phyloP scores from a whole-genome alignment of 1,139 yeast genomes.

The Taphrina wiesneri region DNA sequence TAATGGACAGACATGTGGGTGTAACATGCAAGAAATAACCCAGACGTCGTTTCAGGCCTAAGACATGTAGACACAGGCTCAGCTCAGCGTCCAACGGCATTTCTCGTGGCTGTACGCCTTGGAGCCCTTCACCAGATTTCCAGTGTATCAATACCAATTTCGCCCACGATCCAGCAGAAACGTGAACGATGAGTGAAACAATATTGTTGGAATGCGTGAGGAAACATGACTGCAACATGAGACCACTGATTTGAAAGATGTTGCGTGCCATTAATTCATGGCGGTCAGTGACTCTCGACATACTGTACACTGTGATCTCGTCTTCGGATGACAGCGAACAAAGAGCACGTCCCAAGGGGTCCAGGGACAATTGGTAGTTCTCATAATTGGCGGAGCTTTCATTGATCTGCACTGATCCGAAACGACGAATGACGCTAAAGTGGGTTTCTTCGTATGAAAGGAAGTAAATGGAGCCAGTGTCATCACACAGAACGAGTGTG shows the following conservation, averaged over 20 bases:
- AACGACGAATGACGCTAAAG: background rate
- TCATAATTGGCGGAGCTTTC: background rate
- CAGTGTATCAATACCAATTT: conserved; percentile 2
- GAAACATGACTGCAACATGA: background rate
- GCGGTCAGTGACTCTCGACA: background rate
- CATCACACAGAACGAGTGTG: background rate
- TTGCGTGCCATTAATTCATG: background rate
- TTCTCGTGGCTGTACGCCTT: background rate
- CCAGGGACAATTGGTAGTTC: background rate
- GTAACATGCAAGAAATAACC: conserved; percentile 14
- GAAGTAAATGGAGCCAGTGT: background rate
- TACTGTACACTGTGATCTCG: conserved; percentile 3
- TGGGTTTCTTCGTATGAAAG: background rate
- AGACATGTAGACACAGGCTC: background rate
- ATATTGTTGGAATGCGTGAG: background rate
- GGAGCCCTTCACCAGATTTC: background rate
- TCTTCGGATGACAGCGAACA: background rate
- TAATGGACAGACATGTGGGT: background rate
- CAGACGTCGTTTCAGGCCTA: background rate
- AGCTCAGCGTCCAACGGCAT: background rate
- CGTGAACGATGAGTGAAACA: background rate
- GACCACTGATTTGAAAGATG: background rate
- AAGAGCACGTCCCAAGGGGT: conserved; percentile 9
- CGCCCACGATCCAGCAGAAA: background rate
- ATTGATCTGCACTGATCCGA: background rate